phyloP scores from a whole-genome alignment of 176 grass and related monocot genomes.

The Pontederia paniculata region DNA sequence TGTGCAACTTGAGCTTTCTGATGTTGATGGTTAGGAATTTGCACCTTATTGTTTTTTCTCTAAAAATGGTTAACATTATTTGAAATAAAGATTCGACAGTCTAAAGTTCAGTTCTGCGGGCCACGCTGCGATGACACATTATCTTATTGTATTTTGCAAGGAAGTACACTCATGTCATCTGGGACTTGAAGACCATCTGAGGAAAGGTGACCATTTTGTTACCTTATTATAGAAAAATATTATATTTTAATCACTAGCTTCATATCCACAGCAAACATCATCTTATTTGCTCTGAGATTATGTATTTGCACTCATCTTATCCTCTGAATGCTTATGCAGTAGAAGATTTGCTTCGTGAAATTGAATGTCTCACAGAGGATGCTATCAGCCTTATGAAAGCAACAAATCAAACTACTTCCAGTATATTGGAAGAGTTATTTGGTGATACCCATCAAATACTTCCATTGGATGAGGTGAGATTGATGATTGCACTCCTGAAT shows the following conservation, averaged over 20 bases:
- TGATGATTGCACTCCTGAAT: no score
- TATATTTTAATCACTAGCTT: constrained; percentile 4
- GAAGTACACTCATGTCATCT: constrained; percentile 38
- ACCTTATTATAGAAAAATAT: constrained; percentile 4
- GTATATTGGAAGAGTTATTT: background rate
- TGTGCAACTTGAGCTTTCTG: no score
- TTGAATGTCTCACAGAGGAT: constrained; percentile 32
- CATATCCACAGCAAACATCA: background rate
- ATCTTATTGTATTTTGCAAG: constrained; percentile 9
- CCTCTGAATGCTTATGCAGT: constrained; percentile 18
- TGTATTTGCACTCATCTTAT: background rate
- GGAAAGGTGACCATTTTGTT: constrained; percentile 28
- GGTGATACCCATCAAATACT: no score
- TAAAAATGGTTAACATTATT: no score
- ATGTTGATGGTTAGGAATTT: no score
- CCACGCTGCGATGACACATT: background rate
- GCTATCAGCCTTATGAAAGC: constrained; percentile 18
- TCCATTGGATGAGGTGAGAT: no score
- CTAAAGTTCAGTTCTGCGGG: background rate
- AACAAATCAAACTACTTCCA: constrained; percentile 18
- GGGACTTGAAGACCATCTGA: constrained; percentile 38
- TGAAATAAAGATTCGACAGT: background rate
- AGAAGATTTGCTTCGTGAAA: constrained; percentile 36
- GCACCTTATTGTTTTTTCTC: no score
- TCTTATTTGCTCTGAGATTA: background rate